Conservation (phyloP, 139 green algal genomes). For the Mesotaenium endlicherianum region DNA sequence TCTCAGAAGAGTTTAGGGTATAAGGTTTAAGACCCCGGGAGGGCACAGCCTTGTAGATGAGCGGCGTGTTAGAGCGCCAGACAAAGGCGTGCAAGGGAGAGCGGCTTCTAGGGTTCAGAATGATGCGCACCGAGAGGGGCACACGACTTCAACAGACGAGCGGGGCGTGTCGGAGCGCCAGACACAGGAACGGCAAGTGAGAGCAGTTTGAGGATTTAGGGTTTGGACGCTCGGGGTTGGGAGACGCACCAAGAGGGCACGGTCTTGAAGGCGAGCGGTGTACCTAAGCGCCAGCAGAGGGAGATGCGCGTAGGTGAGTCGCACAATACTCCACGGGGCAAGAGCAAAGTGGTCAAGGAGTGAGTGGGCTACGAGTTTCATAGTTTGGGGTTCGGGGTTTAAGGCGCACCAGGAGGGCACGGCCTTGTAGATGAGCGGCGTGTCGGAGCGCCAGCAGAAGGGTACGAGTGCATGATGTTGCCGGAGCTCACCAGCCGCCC, state of each 20-base stretch:
- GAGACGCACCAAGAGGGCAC: constrained; percentile 85
- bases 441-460: constrained; percentile 98
- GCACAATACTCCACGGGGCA: too few relatives aligned
- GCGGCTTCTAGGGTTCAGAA: too few relatives aligned
- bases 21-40: not conserved
- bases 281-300: constrained; percentile 98
- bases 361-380: not conserved
- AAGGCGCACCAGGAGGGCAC: constrained; percentile 82
- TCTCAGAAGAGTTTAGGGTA: too few relatives aligned
- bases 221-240: not conserved
- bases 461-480: constrained; percentile 82
- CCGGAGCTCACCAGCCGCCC: constrained; percentile 76
- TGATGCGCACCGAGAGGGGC: too few relatives aligned
- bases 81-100: constrained; percentile 76
- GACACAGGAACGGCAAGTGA: constrained; percentile 99
- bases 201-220: too few relatives aligned
- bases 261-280: constrained; percentile 68
- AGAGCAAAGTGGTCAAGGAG: not conserved
- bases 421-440: constrained; percentile 67
- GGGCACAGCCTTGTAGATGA: constrained; percentile 2
- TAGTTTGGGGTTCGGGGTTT: not conserved
- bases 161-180: constrained; percentile 92
- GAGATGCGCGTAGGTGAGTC: too few relatives aligned
- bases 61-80: constrained; percentile 79
- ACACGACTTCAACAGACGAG: too few relatives aligned